Percentiles rank a stretch among this genome's conserved stretches.
Evolutionary conservation across 148 eudicot species (phyloP).

Genomic region (Rhododendron williamsianum): DNA sequence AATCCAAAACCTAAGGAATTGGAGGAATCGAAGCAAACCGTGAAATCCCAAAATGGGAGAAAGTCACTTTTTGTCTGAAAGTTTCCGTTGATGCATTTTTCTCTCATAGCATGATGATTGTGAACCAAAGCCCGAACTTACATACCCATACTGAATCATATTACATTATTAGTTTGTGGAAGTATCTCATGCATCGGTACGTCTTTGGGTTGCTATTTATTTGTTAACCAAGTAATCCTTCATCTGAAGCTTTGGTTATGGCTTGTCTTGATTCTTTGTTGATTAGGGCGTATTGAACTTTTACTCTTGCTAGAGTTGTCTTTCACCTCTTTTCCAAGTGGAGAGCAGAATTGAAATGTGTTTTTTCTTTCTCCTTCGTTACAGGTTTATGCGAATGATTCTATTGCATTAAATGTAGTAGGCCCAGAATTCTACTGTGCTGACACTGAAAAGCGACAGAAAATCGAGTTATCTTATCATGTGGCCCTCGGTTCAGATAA

Average conservation of each 20-base stretch:
- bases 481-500: slow-evolving; percentile 99
- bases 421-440: slow-evolving; percentile 26
- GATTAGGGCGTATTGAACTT: neutral
- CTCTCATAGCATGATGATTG: neutral
- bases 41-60: neutral
- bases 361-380: slow-evolving; percentile 9
- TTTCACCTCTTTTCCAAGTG: neutral
- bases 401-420: slow-evolving; percentile 29
- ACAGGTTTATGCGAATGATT: slow-evolving; percentile 55
- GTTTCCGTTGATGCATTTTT: neutral
- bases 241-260: slow-evolving; percentile 1
- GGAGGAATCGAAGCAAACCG: neutral
- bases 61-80: neutral
- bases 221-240: neutral
- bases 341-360: neutral
- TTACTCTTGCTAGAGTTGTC: neutral
- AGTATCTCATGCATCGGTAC: neutral
- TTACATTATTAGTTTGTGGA: neutral
- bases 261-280: neutral
- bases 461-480: slow-evolving; percentile 60
- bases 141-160: neutral
- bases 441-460: slow-evolving; percentile 24
- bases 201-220: neutral
- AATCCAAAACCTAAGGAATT: neutral
- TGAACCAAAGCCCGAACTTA: neutral